phyloP scores from a whole-genome alignment of 2,329 filamentous ascomycete genomes.

The Monosporascus sp. region DNA sequence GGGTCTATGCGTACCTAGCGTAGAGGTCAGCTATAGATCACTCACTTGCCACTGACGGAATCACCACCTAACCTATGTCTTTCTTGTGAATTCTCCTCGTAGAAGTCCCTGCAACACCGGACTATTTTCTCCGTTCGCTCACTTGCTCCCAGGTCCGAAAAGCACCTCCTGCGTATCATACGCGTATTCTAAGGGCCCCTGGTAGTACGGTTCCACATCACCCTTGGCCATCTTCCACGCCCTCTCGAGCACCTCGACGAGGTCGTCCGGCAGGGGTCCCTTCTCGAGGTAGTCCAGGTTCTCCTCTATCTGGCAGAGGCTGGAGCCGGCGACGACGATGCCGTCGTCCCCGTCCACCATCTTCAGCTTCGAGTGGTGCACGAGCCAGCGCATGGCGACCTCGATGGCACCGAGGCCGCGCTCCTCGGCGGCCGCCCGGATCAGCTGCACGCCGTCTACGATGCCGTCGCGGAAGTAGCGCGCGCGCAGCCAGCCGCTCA shows the following conservation, averaged over 20 bases:
- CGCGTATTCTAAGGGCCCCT: conserved; percentile 55
- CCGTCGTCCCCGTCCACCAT: conserved; percentile 47
- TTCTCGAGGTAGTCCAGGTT: conserved; percentile 53
- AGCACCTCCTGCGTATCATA: conserved; percentile 58
- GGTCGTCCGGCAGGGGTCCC: conserved; percentile 67
- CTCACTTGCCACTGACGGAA: no score
- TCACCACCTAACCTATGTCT: no score
- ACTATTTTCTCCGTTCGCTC: not conserved
- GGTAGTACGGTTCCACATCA: conserved; percentile 45
- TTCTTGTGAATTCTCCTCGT: no score
- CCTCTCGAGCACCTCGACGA: conserved; percentile 66
- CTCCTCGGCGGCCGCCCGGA: conserved; percentile 61
- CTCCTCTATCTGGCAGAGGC: conserved; percentile 45
- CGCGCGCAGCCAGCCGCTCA: conserved; percentile 43
- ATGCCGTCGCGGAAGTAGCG: conserved; percentile 64
- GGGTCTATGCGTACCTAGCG: no score
- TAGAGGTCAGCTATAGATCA: no score
- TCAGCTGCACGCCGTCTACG: conserved; percentile 55
- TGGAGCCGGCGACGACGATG: conserved; percentile 53
- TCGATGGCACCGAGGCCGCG: conserved; percentile 63
- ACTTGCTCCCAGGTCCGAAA: conserved; percentile 33
- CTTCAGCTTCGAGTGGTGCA: conserved; percentile 59
- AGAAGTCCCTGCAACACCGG: not conserved
- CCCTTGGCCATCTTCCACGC: conserved; percentile 65
- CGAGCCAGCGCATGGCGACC: conserved; percentile 64